Conservation (phyloP, 1,284 basidiomycete species). For the Trichosporon ovoides region DNA sequence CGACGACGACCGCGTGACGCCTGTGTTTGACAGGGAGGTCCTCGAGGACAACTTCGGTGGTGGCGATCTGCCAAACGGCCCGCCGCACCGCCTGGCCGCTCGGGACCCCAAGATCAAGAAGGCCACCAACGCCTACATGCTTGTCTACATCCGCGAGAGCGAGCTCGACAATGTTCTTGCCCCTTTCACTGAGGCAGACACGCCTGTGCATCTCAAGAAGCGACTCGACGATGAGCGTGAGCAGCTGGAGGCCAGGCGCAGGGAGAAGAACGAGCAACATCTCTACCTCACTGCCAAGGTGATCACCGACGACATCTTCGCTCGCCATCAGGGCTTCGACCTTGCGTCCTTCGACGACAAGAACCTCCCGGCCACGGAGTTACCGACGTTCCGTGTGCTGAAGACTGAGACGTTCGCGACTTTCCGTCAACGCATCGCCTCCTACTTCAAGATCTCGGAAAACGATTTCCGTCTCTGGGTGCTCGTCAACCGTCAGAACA, state of each 20-base stretch:
- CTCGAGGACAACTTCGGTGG: constrained; percentile 94
- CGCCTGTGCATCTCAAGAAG: constrained; percentile 83
- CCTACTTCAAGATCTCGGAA: constrained; percentile 81
- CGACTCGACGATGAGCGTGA: constrained; percentile 83
- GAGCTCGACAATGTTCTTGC: constrained; percentile 79
- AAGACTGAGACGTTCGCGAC: constrained; percentile 88
- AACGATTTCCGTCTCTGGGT: constrained; percentile 93
- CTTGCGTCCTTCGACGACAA: constrained; percentile 98
- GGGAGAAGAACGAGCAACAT: constrained; percentile 97
- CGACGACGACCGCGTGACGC: constrained; percentile 97
- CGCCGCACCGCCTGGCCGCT: constrained; percentile 67
- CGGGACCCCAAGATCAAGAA: constrained; percentile 78
- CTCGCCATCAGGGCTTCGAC: constrained; percentile 93
- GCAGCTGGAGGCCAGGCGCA: constrained; percentile 87
- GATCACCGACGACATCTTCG: constrained; percentile 94
- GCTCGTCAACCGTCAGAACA: constrained; percentile 97
- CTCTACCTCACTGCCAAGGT: constrained; percentile 93
- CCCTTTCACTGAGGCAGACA: constrained; percentile 87
- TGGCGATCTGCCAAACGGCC: constrained; percentile 80
- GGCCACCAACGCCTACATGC: constrained; percentile 99
- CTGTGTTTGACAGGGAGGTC: constrained; percentile 95
- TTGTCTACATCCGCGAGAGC: constrained; percentile 91
- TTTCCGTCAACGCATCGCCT: constrained; percentile 89
- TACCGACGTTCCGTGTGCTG: constrained; percentile 91
- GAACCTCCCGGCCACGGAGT: constrained; percentile 87